These are phyloP conservation scores for Jacaranda mimosifolia DNA, from an alignment of 257 asterid species.

Conservation along the genomic window DNA sequence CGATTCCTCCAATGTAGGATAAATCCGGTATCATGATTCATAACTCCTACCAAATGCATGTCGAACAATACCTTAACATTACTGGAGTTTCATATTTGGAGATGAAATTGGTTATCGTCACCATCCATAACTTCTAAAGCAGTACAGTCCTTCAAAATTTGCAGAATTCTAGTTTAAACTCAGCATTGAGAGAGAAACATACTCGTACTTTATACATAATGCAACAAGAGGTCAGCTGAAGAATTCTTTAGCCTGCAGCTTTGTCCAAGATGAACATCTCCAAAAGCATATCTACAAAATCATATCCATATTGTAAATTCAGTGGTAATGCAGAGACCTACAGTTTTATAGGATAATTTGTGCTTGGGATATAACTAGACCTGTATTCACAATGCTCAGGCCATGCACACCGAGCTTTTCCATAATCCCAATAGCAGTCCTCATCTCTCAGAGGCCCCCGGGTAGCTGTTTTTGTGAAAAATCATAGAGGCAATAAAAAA, in stretches of 20 bases:
- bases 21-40: no score
- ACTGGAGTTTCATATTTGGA: no score
- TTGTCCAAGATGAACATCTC: constrained; percentile 11
- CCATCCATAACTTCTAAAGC: no score
- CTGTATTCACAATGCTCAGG: constrained; percentile 11
- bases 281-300: not conserved
- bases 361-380: not conserved
- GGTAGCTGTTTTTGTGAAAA: not conserved
- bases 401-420: constrained; percentile 12
- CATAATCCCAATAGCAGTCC: constrained; percentile 15
- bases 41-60: no score
- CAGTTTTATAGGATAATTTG: not conserved
- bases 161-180: not conserved
- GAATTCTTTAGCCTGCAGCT: constrained; percentile 10
- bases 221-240: constrained; percentile 8
- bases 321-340: not conserved
- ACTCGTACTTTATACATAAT: not conserved
- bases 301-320: not conserved
- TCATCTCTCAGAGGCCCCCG: constrained; percentile 7
- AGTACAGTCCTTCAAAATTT: no score
- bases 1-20: no score
- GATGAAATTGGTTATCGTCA: no score
- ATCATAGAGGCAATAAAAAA: not conserved
- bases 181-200: not conserved
- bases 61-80: no score